Conservation (phyloP, 2,329 filamentous ascomycete genomes). For the Grosmannia huntii region DNA sequence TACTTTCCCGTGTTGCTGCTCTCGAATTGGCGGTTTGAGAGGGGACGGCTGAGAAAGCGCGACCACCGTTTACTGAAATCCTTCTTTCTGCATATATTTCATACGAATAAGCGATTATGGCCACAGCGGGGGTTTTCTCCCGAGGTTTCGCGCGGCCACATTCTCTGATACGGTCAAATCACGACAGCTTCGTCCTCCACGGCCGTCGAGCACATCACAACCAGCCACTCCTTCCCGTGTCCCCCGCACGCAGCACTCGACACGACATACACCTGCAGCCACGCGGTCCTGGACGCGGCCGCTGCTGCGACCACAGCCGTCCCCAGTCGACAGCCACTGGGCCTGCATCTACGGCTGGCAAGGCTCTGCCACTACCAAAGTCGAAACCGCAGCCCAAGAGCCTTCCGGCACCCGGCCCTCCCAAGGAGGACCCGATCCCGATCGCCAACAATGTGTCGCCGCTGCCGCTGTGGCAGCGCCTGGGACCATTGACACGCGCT, state of each 20-base stretch:
- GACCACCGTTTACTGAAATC: not conserved
- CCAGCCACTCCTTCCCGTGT: not conserved
- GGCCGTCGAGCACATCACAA: not conserved
- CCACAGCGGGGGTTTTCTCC: not conserved
- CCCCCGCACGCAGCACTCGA: not conserved
- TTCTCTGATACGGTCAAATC: not conserved
- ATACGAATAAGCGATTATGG: not conserved
- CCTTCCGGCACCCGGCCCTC: slow-evolving; percentile 11
- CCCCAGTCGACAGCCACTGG: not conserved
- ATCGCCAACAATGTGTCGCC: slow-evolving; percentile 28
- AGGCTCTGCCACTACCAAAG: not conserved
- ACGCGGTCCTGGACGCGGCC: not conserved
- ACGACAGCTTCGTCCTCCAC: not conserved
- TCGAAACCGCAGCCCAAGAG: not conserved
- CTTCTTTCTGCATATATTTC: not conserved
- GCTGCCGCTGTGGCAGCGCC: slow-evolving; percentile 39
- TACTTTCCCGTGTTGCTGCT: not conserved
- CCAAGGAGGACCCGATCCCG: slow-evolving; percentile 24
- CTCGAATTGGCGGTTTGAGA: not conserved
- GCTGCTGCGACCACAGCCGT: not conserved
- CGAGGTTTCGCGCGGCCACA: not conserved
- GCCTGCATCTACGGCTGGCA: not conserved
- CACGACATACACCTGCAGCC: not conserved
- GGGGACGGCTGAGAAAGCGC: not conserved
- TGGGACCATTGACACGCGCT: slow-evolving; percentile 41